Base-by-base conservation (phyloP, 2,329 filamentous ascomycete species). In the Penicillium hordei region DNA sequence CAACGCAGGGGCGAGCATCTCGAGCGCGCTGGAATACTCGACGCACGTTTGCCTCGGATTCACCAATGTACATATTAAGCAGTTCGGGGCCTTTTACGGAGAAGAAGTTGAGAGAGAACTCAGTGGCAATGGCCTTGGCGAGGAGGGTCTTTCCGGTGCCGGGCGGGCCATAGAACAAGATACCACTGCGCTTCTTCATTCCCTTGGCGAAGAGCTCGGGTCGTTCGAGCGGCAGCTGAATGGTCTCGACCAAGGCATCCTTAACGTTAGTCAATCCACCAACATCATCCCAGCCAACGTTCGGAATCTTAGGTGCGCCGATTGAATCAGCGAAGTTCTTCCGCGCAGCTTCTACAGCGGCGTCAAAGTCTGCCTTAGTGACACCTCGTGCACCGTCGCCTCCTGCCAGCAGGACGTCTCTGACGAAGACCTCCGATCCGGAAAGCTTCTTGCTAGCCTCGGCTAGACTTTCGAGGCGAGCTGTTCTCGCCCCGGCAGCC, bases 101-200 rank as follows among this genome's bases (percentile, higher is more conserved):
- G 77, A 99, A 97, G 82, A 99, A 99, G 82, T 99, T 99, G 83
- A 94, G 91, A 59, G 94, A 90, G 75, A 93, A 97, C 81, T 99
- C 94, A 78, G 97, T 99, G 76, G 94, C 94, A 69, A 99, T 95
- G 70, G 94, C 94, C 84, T 99, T 99, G 72, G 94, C 94, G 79
- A 99, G 90, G 79, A 99, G 86, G 51, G 94, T 99, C 85, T 99
- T 99, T 91, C 94, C 94, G 70, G 94, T 99, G 91, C 94, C 94
- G 65, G 94, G 94, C 59, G 95, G 94, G 61, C 94, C 95, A 72
- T 97, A 99, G 83, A 99, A 99, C 67, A 99, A 84, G 61, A 99
- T 94, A 89, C 94, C 94, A 73, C 93, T 96, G 42, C 93, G 88
- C 79, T 97, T 97, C 83, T 97, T 97, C 89, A 97, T 94, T 49